A percentile compares a stretch with the other conserved stretches of the same genome.
phyloP scores from a whole-genome alignment of 352 stramenopile species.

The Pythium brachiatum region DNA sequence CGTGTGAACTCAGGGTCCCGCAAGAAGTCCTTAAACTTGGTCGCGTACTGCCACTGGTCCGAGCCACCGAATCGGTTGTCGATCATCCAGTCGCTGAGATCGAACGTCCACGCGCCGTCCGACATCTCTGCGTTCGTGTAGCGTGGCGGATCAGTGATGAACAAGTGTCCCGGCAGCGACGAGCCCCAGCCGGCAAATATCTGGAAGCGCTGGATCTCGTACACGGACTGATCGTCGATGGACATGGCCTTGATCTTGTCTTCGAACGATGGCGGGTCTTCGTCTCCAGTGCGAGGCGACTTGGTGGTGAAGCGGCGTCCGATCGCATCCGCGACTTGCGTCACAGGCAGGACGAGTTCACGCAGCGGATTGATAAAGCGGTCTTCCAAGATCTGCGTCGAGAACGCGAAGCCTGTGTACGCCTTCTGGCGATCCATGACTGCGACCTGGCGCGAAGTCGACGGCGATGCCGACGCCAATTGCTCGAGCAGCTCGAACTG shows the following conservation, averaged over 20 bases:
- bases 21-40: slow-evolving; percentile 83
- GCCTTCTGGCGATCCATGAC: slow-evolving; percentile 37
- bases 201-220: slow-evolving; percentile 84
- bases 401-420: slow-evolving; percentile 86
- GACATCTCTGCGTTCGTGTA: slow-evolving; percentile 80
- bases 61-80: slow-evolving; percentile 66
- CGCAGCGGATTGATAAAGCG: slow-evolving; percentile 79
- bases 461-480: slow-evolving; percentile 20
- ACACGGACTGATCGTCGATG: slow-evolving; percentile 64
- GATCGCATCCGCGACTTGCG: slow-evolving; percentile 43
- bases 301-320: slow-evolving; percentile 8
- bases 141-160: slow-evolving; percentile 68
- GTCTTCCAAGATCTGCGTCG: slow-evolving; percentile 71
- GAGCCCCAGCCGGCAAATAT: slow-evolving; percentile 83
- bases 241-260: slow-evolving; percentile 54
- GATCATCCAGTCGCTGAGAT: slow-evolving; percentile 75
- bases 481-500: slow-evolving; percentile 61
- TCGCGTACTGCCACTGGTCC: slow-evolving; percentile 85
- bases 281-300: slow-evolving; percentile 20
- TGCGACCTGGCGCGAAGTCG: neutral
- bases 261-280: slow-evolving; percentile 46
- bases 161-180: slow-evolving; percentile 67
- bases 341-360: slow-evolving; percentile 68
- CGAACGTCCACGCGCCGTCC: slow-evolving; percentile 52
- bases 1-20: slow-evolving; percentile 49